phyloP scores from a whole-genome alignment of 2,329 filamentous ascomycete genomes.

The Albophoma yamanashiensis region DNA sequence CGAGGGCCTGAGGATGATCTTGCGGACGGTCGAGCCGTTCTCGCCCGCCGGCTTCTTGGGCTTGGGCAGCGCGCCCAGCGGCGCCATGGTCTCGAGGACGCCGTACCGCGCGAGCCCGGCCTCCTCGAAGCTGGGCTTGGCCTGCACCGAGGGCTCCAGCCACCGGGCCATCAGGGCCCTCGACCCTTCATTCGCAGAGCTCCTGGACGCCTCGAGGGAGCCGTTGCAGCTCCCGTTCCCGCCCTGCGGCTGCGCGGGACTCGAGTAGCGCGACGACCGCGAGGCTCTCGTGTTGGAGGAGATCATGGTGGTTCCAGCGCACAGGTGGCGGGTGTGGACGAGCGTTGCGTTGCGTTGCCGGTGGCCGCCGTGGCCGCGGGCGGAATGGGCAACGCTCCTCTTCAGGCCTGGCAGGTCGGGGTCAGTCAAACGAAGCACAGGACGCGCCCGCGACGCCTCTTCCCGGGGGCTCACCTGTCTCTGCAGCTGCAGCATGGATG shows the following conservation, averaged over 20 bases:
- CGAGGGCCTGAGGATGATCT: conserved; percentile 35
- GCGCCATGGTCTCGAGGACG: conserved; percentile 74
- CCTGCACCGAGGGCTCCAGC: conserved; percentile 48
- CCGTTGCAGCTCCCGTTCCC: conserved; percentile 14
- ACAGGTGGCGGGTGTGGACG: neutral
- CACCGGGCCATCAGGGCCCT: conserved; percentile 43
- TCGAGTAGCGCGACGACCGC: conserved; percentile 44
- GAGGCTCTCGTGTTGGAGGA: conserved; percentile 36
- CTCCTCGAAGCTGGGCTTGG: conserved; percentile 67
- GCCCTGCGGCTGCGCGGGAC: conserved; percentile 29
- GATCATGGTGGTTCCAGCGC: conserved; percentile 16
- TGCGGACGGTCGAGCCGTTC: conserved; percentile 19
- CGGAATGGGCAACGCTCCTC: conserved; percentile 17
- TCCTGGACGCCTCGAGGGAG: conserved; percentile 26
- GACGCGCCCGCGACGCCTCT: neutral
- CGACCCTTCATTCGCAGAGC: conserved; percentile 24
- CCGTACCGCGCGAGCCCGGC: conserved; percentile 62
- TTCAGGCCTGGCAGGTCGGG: conserved; percentile 12
- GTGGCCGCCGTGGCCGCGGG: conserved; percentile 8
- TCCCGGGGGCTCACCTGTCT: conserved; percentile 14
- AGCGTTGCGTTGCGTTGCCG: conserved; percentile 3
- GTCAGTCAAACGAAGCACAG: conserved; percentile 7
- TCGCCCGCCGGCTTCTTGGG: conserved; percentile 27
- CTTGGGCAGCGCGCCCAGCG: conserved; percentile 64
- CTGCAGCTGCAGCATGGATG: conserved; percentile 19